Evolutionary conservation across 2,329 filamentous ascomycete genomes (phyloP).

Genomic region (Aspergillus pseudotamarii): DNA sequence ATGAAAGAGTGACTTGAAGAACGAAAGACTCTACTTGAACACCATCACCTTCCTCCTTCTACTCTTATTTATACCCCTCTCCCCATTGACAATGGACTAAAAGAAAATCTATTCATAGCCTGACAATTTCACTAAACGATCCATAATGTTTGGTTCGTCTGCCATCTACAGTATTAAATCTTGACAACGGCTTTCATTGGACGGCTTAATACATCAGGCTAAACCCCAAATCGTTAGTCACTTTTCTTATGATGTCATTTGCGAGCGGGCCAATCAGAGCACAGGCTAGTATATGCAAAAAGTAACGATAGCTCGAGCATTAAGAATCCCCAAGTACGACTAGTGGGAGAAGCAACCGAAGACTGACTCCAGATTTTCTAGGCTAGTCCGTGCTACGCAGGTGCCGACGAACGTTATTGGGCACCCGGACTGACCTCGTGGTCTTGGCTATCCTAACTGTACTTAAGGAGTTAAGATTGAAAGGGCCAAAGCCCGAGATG

Average conservation of each 20-base stretch:
- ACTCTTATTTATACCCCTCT: background rate
- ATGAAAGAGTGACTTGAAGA: background rate
- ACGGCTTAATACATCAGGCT: background rate
- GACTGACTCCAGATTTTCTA: background rate
- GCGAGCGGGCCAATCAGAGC: conserved; percentile 7
- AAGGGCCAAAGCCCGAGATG: background rate
- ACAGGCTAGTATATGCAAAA: background rate
- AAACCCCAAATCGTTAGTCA: background rate
- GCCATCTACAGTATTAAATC: background rate
- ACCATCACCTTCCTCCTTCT: background rate
- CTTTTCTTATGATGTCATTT: background rate
- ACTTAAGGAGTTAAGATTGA: background rate
- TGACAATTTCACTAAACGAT: background rate
- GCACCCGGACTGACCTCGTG: background rate
- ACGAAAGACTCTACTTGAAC: background rate
- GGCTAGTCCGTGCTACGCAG: background rate
- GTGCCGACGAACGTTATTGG: background rate
- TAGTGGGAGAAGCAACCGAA: background rate
- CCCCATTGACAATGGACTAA: background rate
- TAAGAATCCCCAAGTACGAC: background rate
- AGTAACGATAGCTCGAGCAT: background rate
- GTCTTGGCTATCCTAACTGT: background rate
- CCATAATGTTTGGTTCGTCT: background rate
- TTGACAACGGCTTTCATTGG: background rate
- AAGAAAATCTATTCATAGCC: conserved; percentile 4